Evolutionary conservation across 1,284 basidiomycete species (phyloP).

Genomic region (Tausonia pullulans): DNA sequence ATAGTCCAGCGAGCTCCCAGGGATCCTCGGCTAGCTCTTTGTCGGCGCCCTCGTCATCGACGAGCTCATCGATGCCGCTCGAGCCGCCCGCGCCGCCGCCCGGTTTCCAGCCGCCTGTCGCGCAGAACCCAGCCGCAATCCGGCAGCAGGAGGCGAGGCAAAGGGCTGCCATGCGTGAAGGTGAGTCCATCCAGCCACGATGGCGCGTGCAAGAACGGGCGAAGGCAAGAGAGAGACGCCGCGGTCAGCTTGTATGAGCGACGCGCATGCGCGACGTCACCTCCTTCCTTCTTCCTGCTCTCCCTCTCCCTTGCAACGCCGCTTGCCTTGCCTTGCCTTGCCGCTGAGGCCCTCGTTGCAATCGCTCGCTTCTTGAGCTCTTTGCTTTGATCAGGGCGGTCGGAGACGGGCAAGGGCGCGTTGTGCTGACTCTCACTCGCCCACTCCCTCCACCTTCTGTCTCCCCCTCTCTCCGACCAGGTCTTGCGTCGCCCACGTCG

Average conservation of each 20-base stretch:
- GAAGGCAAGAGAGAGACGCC: background rate
- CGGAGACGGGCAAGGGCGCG: background rate
- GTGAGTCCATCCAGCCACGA: background rate
- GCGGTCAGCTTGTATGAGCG: background rate
- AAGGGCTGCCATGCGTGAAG: background rate
- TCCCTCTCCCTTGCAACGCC: background rate
- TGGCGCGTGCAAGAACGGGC: too few species aligned
- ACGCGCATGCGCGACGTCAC: background rate
- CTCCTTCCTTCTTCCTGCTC: background rate
- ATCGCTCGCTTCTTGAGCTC: too few species aligned
- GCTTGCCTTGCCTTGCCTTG: background rate
- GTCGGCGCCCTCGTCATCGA: background rate
- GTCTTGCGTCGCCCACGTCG: background rate
- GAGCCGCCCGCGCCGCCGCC: slow-evolving; percentile 13
- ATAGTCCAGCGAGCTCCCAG: too few species aligned
- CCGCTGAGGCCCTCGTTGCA: too few species aligned
- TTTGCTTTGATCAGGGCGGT: too few species aligned
- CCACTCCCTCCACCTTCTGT: background rate
- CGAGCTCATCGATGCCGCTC: background rate
- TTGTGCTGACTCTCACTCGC: background rate
- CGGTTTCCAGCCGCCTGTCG: slow-evolving; percentile 15
- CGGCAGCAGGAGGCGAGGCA: background rate
- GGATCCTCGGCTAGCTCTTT: background rate
- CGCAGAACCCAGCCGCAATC: slow-evolving; percentile 12
- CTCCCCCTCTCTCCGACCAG: background rate